Percentiles rank a stretch among this genome's conserved stretches.
phyloP scores from a whole-genome alignment of 495 filamentous ascomycete species.

The Poronia punctata region DNA sequence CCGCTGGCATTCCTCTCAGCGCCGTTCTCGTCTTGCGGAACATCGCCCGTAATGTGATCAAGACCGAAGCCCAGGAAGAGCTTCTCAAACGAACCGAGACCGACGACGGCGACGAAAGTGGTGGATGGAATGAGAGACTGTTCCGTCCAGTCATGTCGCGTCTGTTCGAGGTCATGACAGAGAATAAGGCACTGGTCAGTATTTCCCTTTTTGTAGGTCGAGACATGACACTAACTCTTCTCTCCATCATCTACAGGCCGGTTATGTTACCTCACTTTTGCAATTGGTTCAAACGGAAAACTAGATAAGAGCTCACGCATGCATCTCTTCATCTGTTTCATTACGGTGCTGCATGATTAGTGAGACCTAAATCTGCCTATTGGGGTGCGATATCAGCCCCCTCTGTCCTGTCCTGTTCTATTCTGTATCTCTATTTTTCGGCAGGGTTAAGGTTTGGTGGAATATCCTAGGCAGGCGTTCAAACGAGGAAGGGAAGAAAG shows the following conservation, averaged over 20 bases:
- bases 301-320: conserved; percentile 3
- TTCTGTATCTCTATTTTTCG: no score
- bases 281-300: conserved; percentile 25
- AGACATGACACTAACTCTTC: conserved; percentile 9
- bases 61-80: conserved; percentile 47
- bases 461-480: no score
- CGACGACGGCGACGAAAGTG: conserved; percentile 21
- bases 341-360: no score
- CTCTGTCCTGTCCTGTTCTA: no score
- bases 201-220: not conserved
- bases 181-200: conserved; percentile 43
- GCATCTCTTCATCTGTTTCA: not conserved
- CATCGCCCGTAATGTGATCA: conserved; percentile 67
- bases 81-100: conserved; percentile 42
- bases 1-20: conserved; percentile 77
- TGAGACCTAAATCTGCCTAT: no score
- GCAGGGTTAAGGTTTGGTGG: no score
- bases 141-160: conserved; percentile 44
- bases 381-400: no score
- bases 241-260: conserved; percentile 10
- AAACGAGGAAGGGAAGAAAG: no score
- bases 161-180: conserved; percentile 47
- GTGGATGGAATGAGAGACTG: conserved; percentile 42
- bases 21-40: conserved; percentile 84
- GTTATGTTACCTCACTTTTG: conserved; percentile 23